Percentiles rank a stretch among this genome's conserved stretches.
Conservation (phyloP, 1,284 basidiomycete species). For the Termitomyces sp. region DNA sequence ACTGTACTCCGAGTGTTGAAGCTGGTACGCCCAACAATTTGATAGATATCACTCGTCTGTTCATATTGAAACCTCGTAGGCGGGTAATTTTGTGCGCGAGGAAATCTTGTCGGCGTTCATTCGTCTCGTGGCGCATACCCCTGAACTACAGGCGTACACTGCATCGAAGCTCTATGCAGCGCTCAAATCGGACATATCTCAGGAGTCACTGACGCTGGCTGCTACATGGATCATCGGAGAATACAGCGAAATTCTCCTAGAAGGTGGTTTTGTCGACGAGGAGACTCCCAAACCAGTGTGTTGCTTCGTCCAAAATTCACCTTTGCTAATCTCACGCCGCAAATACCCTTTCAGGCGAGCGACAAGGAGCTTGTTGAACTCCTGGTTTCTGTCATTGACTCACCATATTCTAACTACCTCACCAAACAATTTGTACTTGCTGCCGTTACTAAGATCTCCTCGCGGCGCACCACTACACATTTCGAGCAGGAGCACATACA, state of each 20-base stretch:
- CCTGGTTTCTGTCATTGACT: constrained; percentile 83
- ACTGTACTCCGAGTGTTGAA: constrained; percentile 92
- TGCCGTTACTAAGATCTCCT: constrained; percentile 86
- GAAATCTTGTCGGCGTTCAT: constrained; percentile 96
- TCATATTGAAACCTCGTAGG: constrained; percentile 40
- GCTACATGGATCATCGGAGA: constrained; percentile 97
- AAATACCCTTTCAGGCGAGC: constrained; percentile 45
- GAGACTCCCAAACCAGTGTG: constrained; percentile 70
- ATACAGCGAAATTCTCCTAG: constrained; percentile 88
- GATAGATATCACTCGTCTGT: background rate
- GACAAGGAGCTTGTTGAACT: constrained; percentile 87
- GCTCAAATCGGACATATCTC: constrained; percentile 88
- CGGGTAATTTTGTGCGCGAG: constrained; percentile 98
- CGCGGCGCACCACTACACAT: constrained; percentile 61
- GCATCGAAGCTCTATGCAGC: constrained; percentile 90
- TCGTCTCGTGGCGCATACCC: constrained; percentile 93
- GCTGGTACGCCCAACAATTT: constrained; percentile 52
- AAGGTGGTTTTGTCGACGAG: constrained; percentile 87
- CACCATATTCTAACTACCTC: constrained; percentile 90
- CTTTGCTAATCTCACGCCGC: background rate
- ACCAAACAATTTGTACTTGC: constrained; percentile 92
- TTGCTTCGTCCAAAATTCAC: background rate
- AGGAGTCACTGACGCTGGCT: constrained; percentile 90
- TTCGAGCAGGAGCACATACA: constrained; percentile 76
- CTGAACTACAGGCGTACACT: constrained; percentile 95